Base-by-base conservation (phyloP, 2,329 filamentous ascomycete genomes). In the Stagonosporopsis vannaccii region DNA sequence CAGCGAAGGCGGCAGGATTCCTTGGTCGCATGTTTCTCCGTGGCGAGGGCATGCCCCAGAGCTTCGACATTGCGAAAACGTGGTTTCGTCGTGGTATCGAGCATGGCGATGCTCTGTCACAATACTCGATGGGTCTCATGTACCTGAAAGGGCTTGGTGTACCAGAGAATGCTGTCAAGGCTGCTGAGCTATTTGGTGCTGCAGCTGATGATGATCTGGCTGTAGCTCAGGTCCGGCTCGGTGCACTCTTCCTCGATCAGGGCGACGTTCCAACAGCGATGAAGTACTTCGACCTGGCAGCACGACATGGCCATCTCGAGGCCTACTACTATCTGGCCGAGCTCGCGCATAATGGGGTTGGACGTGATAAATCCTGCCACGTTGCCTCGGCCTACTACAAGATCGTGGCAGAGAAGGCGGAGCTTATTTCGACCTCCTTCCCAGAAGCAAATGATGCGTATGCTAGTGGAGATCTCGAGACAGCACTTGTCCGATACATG, bases 321-420 rank as follows among this genome's bases (percentile, higher is more conserved):
- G 90, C 92, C 0, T 91, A 91, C 72, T 97, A 97, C 77, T 96
- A 96, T 73, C 85, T 97, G 4, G 93, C 91, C 2, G 93, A 97
- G 76, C 87, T 97, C 80, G 89, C 88, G 22, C 86, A 93, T 65
- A 85, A 91, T 60, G 92, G 91, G 0, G 84, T 96, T 26, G 92
- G 91, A 5, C 84, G 90, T 32, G 91, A 96, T 62, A 87, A 88
- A 64, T 88, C 89, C 12, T 97, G 93, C 68, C 84, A 82, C 7
- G 83, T 91, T 55, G 92, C 93, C 1, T 84, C 91, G 37, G 85
- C 85, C 12, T 96, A 95, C 73, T 97, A 97, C 70, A 92, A 89
- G 72, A 93, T 98, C 69, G 88, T 98, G 49, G 86, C 91, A 43
- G 88, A 93, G 76, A 97, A 96, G 75, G 95, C 94, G 0, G 94